These are phyloP conservation scores for Fraxinus velutina DNA, from an alignment of 305 asterid genomes.

Conservation along the genomic window DNA sequence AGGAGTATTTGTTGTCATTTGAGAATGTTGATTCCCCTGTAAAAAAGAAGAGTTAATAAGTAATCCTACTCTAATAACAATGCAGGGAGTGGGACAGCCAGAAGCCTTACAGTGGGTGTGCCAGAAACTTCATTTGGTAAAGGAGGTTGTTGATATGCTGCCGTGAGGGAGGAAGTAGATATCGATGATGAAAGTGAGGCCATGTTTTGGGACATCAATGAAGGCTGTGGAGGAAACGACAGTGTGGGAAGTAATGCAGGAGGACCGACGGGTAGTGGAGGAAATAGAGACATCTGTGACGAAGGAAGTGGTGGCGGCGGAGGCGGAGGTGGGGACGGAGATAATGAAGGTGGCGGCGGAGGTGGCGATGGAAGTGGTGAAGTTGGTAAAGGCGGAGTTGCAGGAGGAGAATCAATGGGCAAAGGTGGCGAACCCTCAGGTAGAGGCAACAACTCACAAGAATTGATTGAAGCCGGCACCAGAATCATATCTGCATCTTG, in stretches of 20 bases:
- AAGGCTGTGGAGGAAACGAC: constrained; percentile 45
- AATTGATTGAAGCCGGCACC: constrained; percentile 36
- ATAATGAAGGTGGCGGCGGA: constrained; percentile 43
- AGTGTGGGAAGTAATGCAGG: constrained; percentile 45
- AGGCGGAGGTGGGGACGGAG: constrained; percentile 38
- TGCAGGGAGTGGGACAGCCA: constrained; percentile 11
- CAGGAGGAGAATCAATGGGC: constrained; percentile 81
- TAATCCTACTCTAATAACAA: background rate
- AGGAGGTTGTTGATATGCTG: constrained; percentile 42
- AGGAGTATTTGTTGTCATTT: constrained; percentile 34
- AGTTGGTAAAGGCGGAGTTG: constrained; percentile 77
- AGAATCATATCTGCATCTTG: constrained; percentile 28
- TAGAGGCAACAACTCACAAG: constrained; percentile 43
- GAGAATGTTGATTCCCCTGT: constrained; percentile 54
- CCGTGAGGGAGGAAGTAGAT: constrained; percentile 38
- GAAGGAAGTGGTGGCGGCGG: constrained; percentile 48
- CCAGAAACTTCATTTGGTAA: constrained; percentile 43
- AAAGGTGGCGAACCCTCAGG: constrained; percentile 82
- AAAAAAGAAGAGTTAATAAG: constrained; percentile 19
- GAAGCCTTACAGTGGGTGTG: constrained; percentile 47
- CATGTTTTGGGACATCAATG: constrained; percentile 44
- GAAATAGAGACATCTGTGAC: constrained; percentile 39
- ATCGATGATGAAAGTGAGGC: constrained; percentile 47
- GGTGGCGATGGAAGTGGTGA: constrained; percentile 62
- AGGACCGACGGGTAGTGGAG: constrained; percentile 46